phyloP scores from a whole-genome alignment of 805 yeast species.

The Cyberlindnera bimundalis region DNA sequence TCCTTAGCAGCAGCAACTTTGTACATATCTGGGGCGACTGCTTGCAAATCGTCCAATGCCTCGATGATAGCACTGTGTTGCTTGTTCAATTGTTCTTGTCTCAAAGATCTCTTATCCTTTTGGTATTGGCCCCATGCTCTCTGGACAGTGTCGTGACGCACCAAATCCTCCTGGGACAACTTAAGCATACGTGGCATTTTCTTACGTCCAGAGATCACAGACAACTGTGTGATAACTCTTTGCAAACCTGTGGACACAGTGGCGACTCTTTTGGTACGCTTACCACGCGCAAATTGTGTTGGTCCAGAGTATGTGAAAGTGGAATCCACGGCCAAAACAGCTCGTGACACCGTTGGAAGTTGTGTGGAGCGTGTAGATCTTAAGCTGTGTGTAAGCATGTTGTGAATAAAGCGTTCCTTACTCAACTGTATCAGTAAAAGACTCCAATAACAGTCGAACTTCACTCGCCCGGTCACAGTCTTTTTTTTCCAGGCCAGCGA shows the following conservation, averaged over 20 bases:
- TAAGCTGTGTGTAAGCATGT: constrained; percentile 3
- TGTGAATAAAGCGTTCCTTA: too few species aligned
- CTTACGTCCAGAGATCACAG: constrained; percentile 81
- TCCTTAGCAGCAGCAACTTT: constrained; percentile 59
- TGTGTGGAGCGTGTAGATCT: constrained; percentile 1
- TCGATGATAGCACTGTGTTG: constrained; percentile 65
- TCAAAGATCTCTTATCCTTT: constrained; percentile 44
- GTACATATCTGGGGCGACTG: constrained; percentile 50
- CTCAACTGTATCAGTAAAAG: too few species aligned
- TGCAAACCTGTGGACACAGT: constrained; percentile 43
- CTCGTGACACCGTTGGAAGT: constrained; percentile 10
- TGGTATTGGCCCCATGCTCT: constrained; percentile 76
- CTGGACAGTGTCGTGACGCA: constrained; percentile 79
- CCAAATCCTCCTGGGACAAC: constrained; percentile 71
- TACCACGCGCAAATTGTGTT: constrained; percentile 40
- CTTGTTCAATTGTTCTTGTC: constrained; percentile 41
- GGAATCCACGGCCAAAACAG: constrained; percentile 4
- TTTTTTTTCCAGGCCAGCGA: too few species aligned
- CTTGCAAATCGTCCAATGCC: constrained; percentile 71
- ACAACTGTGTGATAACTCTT: constrained; percentile 51
- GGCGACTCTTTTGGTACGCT: constrained; percentile 42
- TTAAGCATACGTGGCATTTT: constrained; percentile 83
- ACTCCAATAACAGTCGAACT: too few species aligned
- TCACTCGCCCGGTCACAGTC: too few species aligned
- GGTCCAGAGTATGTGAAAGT: constrained; percentile 4